Evolutionary conservation across 495 filamentous ascomycete species (phyloP), one percentile per base, ranked within the genome.

Genomic region (Platismatia glauca): DNA sequence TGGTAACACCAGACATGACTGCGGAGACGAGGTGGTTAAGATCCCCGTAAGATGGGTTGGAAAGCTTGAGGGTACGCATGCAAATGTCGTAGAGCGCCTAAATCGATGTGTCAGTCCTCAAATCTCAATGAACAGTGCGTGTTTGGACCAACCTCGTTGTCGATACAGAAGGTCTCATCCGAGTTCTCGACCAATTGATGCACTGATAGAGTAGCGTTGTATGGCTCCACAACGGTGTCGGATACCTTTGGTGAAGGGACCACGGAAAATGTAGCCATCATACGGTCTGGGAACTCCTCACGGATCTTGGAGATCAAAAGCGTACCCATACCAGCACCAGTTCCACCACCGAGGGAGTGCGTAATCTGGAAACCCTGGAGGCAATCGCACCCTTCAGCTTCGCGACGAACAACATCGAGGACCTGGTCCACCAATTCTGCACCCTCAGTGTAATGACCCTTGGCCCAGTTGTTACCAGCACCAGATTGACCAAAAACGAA

Each of bases 321-420:
- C 55, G 94, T 99, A 82, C 94, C 94, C 94, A 99, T 99, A 89
- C 94, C 94, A 75, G 94, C 94, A 88, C 94, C 94, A 73, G 94
- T 99, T 87, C 94, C 94, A 90, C 94, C 94, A 86, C 94, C 94
- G 70, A 97, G 90, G 53, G 94, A 99, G 86, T 99, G 94, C 74
- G 94, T 99, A 82, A 99, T 97, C 84, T 99, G 94, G 87, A 99
- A 99, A 78, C 94, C 94, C 82, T 99, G 94, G 68, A 99, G 90
- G 82, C 94, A 99, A 85, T 99, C 94, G 77, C 94, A 97, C 71
- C 86, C 92, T 79, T 99, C 94, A 69, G 95, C 94, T 83, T 99
- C 94, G 72, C 94, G 95, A 75, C 94, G 94, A 69, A 99, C 93
- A 67, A 99, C 94, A 79, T 99, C 94, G 70, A 99, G 82, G 66